phyloP scores from a whole-genome alignment of 2,329 filamentous ascomycete species.

The Aureobasidium lini region DNA sequence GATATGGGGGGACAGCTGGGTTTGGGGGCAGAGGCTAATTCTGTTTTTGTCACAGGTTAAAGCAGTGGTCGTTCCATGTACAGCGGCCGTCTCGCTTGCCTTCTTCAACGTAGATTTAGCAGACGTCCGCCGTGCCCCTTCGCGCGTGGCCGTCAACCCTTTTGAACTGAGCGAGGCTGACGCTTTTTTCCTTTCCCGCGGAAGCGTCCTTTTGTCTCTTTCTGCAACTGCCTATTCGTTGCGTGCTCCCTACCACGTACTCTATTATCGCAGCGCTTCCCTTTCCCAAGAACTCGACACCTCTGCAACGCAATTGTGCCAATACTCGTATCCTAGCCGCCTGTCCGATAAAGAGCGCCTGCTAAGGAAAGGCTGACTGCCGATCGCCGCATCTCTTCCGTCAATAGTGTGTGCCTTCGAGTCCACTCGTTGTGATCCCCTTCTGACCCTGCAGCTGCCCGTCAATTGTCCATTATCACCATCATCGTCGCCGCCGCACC shows the following conservation, averaged over 20 bases:
- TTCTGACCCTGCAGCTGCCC: constrained; percentile 12
- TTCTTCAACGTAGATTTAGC: constrained; percentile 8
- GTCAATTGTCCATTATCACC: neutral
- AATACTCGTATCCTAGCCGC: constrained; percentile 4
- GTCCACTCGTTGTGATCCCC: constrained; percentile 9
- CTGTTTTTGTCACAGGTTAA: constrained; percentile 15
- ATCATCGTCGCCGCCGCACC: neutral
- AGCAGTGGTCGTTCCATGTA: constrained; percentile 11
- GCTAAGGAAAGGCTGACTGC: constrained; percentile 10
- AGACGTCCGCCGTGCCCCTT: constrained; percentile 11
- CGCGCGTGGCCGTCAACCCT: constrained; percentile 9
- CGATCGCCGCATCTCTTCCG: constrained; percentile 15
- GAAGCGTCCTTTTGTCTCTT: neutral
- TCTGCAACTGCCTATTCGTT: neutral
- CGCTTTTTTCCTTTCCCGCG: neutral
- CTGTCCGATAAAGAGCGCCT: constrained; percentile 11
- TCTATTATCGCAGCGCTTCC: neutral
- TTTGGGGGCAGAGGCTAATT: constrained; percentile 13
- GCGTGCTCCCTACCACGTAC: neutral
- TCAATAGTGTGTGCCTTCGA: constrained; percentile 15
- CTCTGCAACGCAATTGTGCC: neutral
- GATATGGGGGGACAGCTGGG: constrained; percentile 5
- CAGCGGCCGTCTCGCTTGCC: constrained; percentile 10
- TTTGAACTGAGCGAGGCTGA: constrained; percentile 3
- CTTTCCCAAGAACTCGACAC: neutral